Conservation (phyloP, 2,329 filamentous ascomycete species). For the Xylaria sp. region DNA sequence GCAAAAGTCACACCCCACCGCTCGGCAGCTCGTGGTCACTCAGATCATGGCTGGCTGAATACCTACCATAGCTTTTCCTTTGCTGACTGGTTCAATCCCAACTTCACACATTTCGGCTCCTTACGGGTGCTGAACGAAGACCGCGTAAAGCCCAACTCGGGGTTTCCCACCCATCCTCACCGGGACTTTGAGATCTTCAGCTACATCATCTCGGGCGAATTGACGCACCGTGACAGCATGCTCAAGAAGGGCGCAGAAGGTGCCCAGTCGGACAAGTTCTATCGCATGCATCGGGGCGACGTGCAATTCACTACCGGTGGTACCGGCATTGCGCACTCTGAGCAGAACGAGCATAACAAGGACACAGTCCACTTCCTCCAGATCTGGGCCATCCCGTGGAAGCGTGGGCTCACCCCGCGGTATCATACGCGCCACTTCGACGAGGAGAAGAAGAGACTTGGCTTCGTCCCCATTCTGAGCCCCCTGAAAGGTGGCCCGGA, state of each 20-base stretch:
- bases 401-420: conserved; percentile 73
- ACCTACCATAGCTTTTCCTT: conserved; percentile 90
- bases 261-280: conserved; percentile 70
- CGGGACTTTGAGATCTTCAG: conserved; percentile 90
- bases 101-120: conserved; percentile 75
- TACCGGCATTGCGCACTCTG: conserved; percentile 80
- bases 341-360: conserved; percentile 78
- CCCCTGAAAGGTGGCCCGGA: conserved; percentile 74
- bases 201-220: conserved; percentile 82
- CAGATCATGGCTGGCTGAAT: conserved; percentile 88
- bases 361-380: conserved; percentile 86
- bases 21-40: conserved; percentile 77
- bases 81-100: conserved; percentile 74
- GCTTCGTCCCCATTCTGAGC: conserved; percentile 79
- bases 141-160: conserved; percentile 76
- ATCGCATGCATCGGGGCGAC: conserved; percentile 78
- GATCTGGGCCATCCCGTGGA: conserved; percentile 88
- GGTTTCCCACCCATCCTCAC: conserved; percentile 87
- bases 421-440: conserved; percentile 81
- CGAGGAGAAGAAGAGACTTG: conserved; percentile 77
- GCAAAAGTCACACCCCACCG: conserved; percentile 80
- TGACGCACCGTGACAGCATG: conserved; percentile 90
- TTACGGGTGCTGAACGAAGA: conserved; percentile 91
- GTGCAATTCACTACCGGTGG: conserved; percentile 93
- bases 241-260: conserved; percentile 74